These are phyloP conservation scores for Aspergillus phoenicis DNA, from an alignment of 2,329 filamentous ascomycete genomes.

Conservation along the genomic window DNA sequence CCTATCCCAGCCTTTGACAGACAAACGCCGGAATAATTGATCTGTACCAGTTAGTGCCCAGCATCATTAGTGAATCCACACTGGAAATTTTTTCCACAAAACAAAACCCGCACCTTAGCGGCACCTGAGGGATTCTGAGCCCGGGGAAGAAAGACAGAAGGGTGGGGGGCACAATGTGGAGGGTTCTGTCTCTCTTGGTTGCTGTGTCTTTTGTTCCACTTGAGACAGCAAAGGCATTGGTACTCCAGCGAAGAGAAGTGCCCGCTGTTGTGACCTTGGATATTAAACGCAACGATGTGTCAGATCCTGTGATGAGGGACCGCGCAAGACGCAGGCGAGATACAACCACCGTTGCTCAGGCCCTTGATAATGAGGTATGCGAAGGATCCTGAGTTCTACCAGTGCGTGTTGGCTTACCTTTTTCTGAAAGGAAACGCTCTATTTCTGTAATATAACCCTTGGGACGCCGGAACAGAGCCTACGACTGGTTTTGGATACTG, in stretches of 20 bases:
- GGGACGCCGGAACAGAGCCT: conserved; percentile 60
- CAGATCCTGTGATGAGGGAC: conserved; percentile 52
- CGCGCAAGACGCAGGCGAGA: conserved; percentile 46
- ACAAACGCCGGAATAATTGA: background rate
- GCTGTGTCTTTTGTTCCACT: conserved; percentile 20
- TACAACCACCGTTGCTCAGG: conserved; percentile 45
- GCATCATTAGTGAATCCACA: background rate
- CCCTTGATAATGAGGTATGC: conserved; percentile 57
- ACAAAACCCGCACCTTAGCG: background rate
- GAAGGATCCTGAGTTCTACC: background rate
- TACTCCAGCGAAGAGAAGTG: conserved; percentile 35
- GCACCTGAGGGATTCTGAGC: background rate
- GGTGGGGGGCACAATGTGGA: conserved; percentile 7
- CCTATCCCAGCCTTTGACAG: background rate
- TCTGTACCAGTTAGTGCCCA: background rate
- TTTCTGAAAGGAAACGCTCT: conserved; percentile 53
- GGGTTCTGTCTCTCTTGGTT: conserved; percentile 18
- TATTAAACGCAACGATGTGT: conserved; percentile 52
- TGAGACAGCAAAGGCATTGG: conserved; percentile 25
- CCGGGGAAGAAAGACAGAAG: background rate
- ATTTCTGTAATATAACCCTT: conserved; percentile 60
- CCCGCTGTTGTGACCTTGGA: conserved; percentile 54
- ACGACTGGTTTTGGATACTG: conserved; percentile 63
- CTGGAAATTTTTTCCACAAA: background rate
- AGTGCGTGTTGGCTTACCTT: conserved; percentile 2